Percentiles rank a stretch among this genome's conserved stretches.
phyloP scores from a whole-genome alignment of 129 eudicot species.

The Heracleum sosnowskyi region DNA sequence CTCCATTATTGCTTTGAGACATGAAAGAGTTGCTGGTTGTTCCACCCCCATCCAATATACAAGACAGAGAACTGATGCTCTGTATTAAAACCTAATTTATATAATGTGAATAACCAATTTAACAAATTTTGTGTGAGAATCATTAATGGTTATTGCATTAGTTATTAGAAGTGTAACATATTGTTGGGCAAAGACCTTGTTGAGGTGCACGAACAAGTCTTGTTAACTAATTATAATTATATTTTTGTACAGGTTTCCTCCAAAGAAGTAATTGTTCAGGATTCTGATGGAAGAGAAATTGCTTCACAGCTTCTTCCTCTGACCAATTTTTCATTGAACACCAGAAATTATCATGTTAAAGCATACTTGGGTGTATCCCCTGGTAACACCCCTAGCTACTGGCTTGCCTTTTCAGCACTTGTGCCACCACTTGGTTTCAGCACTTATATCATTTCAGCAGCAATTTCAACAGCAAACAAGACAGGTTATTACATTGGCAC shows the following conservation, averaged over 20 bases:
- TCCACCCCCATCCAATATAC: neutral
- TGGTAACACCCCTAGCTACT: slow-evolving; percentile 42
- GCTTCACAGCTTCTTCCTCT: slow-evolving; percentile 77
- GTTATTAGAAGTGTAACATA: neutral
- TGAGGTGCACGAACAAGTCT: neutral
- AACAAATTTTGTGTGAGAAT: neutral
- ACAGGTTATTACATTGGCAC: slow-evolving; percentile 34
- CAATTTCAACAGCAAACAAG: slow-evolving; percentile 48
- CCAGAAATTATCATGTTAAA: slow-evolving; percentile 50
- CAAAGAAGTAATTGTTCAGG: slow-evolving; percentile 48
- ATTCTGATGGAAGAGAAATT: slow-evolving; percentile 68
- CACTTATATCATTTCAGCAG: slow-evolving; percentile 60
- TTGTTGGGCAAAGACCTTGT: slow-evolving; percentile 1
- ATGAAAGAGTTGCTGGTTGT: neutral
- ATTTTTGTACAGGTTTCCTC: slow-evolving; percentile 55
- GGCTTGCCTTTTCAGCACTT: slow-evolving; percentile 81
- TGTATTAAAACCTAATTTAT: neutral
- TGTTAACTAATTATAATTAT: neutral
- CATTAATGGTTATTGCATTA: neutral
- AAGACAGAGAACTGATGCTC: neutral
- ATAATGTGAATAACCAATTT: neutral
- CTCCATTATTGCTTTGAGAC: neutral
- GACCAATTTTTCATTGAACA: slow-evolving; percentile 42
- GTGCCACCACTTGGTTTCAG: slow-evolving; percentile 92
- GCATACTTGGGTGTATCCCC: slow-evolving; percentile 68